These are phyloP conservation scores for Myxozyma nipponensis DNA, from an alignment of 805 yeast species.

Conservation along the genomic window DNA sequence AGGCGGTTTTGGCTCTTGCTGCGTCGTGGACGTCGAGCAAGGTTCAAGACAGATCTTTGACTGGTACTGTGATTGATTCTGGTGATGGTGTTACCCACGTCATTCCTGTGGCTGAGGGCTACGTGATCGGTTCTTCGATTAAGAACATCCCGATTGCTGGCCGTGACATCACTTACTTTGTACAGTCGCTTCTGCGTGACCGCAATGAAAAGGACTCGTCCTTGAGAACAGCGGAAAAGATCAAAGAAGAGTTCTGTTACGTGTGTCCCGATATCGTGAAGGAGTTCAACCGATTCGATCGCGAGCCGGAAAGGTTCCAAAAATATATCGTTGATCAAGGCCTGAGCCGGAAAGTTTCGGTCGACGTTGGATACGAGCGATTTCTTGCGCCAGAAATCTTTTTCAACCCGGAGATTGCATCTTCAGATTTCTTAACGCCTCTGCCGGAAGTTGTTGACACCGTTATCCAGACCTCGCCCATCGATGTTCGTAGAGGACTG, in stretches of 20 bases:
- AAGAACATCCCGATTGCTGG: conserved; percentile 98
- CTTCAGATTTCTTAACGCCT: conserved; percentile 92
- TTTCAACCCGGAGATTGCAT: conserved; percentile 95
- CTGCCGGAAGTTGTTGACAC: conserved; percentile 93
- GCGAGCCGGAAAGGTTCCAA: conserved; percentile 89
- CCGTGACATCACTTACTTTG: conserved; percentile 90
- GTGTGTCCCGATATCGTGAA: conserved; percentile 97
- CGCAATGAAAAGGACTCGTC: conserved; percentile 95
- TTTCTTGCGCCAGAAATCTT: conserved; percentile 99
- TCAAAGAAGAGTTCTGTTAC: conserved; percentile 94
- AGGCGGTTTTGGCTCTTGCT: conserved; percentile 96
- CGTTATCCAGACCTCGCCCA: conserved; percentile 92
- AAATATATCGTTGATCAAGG: conserved; percentile 82
- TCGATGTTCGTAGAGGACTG: conserved; percentile 94
- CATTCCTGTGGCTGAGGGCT: conserved; percentile 96
- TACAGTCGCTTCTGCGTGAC: conserved; percentile 90
- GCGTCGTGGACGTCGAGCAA: conserved; percentile 98
- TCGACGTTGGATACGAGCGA: conserved; percentile 96
- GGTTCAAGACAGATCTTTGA: conserved; percentile 88
- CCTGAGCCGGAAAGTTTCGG: conserved; percentile 57
- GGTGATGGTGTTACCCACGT: conserved; percentile 99
- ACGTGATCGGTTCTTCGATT: conserved; percentile 95
- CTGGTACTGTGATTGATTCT: conserved; percentile 97
- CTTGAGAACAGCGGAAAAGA: conserved; percentile 91
- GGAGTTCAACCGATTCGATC: conserved; percentile 91